These are phyloP conservation scores for Cymodocea nodosa DNA, from an alignment of 116 monocot species.

Conservation along the genomic window DNA sequence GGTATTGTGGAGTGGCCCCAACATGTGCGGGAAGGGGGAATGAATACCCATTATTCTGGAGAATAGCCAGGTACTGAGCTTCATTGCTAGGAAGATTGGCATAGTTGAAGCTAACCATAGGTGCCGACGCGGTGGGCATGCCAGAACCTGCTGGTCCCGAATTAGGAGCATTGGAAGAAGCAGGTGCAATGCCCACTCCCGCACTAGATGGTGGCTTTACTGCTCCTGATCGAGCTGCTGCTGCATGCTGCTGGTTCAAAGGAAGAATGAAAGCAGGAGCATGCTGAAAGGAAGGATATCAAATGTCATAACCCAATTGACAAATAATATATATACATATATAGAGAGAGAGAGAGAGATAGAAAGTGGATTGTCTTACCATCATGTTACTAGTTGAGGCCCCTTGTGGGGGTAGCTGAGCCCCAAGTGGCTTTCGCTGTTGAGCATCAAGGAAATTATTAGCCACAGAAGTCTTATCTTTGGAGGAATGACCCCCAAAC, in stretches of 20 bases:
- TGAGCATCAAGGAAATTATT: slow-evolving; percentile 21
- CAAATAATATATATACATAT: slow-evolving; percentile 2
- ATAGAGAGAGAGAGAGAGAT: too few species aligned
- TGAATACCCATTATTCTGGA: slow-evolving; percentile 25
- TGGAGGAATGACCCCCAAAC: slow-evolving; percentile 10
- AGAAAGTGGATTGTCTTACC: slow-evolving; percentile 24
- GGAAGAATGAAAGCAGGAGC: slow-evolving; percentile 19
- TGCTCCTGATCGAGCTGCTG: neutral
- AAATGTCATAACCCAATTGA: neutral
- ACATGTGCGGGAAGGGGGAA: slow-evolving; percentile 23
- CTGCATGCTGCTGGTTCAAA: slow-evolving; percentile 15
- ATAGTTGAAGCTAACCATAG: slow-evolving; percentile 16
- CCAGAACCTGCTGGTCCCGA: neutral
- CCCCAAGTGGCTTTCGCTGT: slow-evolving; percentile 32
- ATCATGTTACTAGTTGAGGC: slow-evolving; percentile 40
- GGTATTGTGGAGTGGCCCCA: slow-evolving; percentile 12
- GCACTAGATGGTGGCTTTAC: neutral
- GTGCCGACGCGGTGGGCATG: neutral
- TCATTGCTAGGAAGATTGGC: slow-evolving; percentile 13
- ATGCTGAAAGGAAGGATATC: slow-evolving; percentile 9
- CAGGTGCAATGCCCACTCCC: neutral
- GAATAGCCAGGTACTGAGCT: slow-evolving; percentile 19
- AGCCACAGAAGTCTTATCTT: slow-evolving; percentile 29
- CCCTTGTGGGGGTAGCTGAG: slow-evolving; percentile 43
- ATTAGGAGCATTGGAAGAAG: slow-evolving; percentile 4